Evolutionary conservation across 2,329 filamentous ascomycete species (phyloP).

Genomic region (Phialophora chinensis): DNA sequence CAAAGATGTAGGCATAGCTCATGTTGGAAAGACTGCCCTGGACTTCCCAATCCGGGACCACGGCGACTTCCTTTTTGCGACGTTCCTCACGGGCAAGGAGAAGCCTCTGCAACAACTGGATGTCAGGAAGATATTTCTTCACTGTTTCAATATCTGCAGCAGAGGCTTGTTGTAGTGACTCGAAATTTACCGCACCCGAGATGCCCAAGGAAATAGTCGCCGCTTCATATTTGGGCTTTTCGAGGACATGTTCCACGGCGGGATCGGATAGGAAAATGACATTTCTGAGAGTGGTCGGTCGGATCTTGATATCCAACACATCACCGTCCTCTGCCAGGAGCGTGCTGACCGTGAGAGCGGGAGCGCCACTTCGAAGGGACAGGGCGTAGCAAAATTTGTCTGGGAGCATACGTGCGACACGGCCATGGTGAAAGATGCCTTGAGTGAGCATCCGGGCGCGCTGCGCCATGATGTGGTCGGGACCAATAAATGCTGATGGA

Average conservation of each 20-base stretch:
- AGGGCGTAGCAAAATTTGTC: constrained; percentile 56
- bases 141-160: constrained; percentile 36
- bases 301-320: constrained; percentile 61
- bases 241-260: constrained; percentile 30
- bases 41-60: constrained; percentile 43
- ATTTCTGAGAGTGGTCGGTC: constrained; percentile 60
- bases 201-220: constrained; percentile 45
- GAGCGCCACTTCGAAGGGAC: constrained; percentile 60
- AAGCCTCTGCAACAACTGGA: constrained; percentile 41
- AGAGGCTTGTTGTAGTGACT: constrained; percentile 25
- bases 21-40: constrained; percentile 12
- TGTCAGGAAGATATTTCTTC: constrained; percentile 42
- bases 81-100: constrained; percentile 23
- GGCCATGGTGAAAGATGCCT: constrained; percentile 59
- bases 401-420: constrained; percentile 63
- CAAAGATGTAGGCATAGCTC: constrained; percentile 16
- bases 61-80: constrained; percentile 20
- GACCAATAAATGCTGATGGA: constrained; percentile 65
- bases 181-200: background rate
- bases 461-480: constrained; percentile 58
- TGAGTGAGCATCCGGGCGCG: constrained; percentile 62
- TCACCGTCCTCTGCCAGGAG: constrained; percentile 59
- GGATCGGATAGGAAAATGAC: constrained; percentile 60
- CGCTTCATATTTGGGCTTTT: constrained; percentile 12
- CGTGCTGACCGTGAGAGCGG: constrained; percentile 66